phyloP scores from a whole-genome alignment of 352 stramenopile species.

The Phytophthora boehmeriae region DNA sequence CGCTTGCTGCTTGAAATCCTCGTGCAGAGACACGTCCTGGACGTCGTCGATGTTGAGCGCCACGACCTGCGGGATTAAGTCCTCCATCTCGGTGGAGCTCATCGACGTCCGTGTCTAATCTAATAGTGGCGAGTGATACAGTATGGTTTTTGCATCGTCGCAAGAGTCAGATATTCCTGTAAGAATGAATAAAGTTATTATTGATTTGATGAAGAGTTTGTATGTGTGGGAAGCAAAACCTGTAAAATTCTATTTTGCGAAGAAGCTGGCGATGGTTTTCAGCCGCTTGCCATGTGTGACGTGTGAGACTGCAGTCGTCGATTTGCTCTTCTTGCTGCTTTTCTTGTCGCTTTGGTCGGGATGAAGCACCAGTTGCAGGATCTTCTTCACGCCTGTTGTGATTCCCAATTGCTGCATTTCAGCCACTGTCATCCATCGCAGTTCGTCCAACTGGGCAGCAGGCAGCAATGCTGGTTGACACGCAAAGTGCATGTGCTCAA shows the following conservation, averaged over 20 bases:
- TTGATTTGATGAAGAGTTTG: not conserved
- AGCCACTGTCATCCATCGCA: constrained; percentile 77
- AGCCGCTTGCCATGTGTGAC: constrained; percentile 56
- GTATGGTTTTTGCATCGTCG: not conserved
- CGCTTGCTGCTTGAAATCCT: constrained; percentile 13
- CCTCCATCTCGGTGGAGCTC: constrained; percentile 3
- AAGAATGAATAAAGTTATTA: not conserved
- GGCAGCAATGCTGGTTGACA: constrained; percentile 24
- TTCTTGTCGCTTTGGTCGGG: constrained; percentile 13
- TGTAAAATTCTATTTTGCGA: constrained; percentile 62
- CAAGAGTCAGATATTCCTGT: not conserved
- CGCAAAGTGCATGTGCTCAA: constrained; percentile 82
- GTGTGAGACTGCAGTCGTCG: constrained; percentile 36
- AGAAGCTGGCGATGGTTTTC: constrained; percentile 71
- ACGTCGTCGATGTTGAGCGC: constrained; percentile 27
- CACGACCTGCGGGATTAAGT: constrained; percentile 22
- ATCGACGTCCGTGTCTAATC: not conserved
- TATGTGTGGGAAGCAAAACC: not conserved
- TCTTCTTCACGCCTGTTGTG: constrained; percentile 90
- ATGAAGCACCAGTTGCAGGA: constrained; percentile 61
- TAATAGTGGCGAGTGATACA: not conserved
- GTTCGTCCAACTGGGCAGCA: constrained; percentile 13
- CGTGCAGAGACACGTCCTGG: constrained; percentile 6
- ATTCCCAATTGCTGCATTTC: constrained; percentile 86
- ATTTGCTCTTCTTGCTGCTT: constrained; percentile 14